A percentile compares a stretch with the other conserved stretches of the same genome.
These are phyloP conservation scores for Gossypium turneri DNA, from an alignment of 345 rosid genomes.

Conservation along the genomic window DNA sequence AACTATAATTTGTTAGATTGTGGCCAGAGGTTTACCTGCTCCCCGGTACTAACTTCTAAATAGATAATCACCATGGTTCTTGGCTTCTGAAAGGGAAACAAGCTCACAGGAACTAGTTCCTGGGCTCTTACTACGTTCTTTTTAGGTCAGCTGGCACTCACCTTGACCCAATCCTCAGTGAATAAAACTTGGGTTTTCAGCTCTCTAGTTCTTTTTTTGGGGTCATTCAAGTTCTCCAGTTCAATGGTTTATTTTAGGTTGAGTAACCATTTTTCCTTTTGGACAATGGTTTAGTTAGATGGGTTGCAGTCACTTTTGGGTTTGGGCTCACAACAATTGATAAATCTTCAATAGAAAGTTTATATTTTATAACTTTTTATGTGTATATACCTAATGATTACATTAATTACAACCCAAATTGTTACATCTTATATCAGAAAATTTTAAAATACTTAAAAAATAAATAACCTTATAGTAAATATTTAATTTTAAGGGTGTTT, in stretches of 20 bases:
- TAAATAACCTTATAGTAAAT: too few relatives aligned
- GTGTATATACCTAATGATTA: too few relatives aligned
- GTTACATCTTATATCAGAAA: too few relatives aligned
- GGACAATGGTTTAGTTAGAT: not conserved
- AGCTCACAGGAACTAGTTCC: not conserved
- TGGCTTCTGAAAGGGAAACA: not conserved
- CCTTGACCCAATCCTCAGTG: not conserved
- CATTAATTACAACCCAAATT: too few relatives aligned
- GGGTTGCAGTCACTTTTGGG: not conserved
- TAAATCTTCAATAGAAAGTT: too few relatives aligned
- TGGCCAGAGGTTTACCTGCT: too few relatives aligned
- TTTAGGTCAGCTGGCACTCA: not conserved
- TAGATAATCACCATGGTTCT: too few relatives aligned
- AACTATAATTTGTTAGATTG: not conserved
- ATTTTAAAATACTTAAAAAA: too few relatives aligned
- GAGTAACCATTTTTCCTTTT: not conserved
- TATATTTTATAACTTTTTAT: too few relatives aligned
- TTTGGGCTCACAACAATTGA: too few relatives aligned
- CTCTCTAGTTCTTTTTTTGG: not conserved
- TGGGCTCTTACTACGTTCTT: not conserved
- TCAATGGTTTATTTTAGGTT: not conserved
- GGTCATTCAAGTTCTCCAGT: not conserved
- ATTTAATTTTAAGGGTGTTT: not conserved
- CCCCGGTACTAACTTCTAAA: too few relatives aligned
- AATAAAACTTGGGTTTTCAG: constrained; percentile 4